Evolutionary conservation across 2,329 filamentous ascomycete genomes (phyloP).

Genomic region (Claviceps pazoutovae): DNA sequence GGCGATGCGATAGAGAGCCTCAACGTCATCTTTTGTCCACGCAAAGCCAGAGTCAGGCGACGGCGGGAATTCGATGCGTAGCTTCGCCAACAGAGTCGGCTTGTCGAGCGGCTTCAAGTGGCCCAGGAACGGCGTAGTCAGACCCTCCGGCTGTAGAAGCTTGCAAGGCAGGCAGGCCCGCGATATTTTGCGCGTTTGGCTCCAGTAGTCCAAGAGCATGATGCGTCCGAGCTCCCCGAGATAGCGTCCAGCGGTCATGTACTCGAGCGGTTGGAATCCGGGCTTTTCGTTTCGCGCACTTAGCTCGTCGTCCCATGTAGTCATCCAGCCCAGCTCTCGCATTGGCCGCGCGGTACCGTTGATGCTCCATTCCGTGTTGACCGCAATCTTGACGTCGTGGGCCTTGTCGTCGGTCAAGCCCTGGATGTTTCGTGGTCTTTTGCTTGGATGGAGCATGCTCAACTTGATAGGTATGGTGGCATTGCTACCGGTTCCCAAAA

Average conservation of each 20-base stretch:
- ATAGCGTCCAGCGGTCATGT: conserved; percentile 70
- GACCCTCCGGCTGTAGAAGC: conserved; percentile 43
- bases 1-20: conserved; percentile 50
- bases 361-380: conserved; percentile 80
- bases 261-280: conserved; percentile 71
- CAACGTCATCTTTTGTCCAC: conserved; percentile 49
- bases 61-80: conserved; percentile 38
- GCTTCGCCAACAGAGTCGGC: conserved; percentile 29
- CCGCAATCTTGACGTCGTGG: conserved; percentile 50
- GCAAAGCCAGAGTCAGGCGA: conserved; percentile 31
- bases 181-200: conserved; percentile 24
- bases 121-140: conserved; percentile 61
- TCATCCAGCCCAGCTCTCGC: conserved; percentile 48
- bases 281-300: conserved; percentile 54
- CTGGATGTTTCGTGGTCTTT: conserved; percentile 37
- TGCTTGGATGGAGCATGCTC: conserved; percentile 46
- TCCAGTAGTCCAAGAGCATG: conserved; percentile 53
- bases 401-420: conserved; percentile 30
- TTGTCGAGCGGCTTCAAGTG: conserved; percentile 45
- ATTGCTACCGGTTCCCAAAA: conserved; percentile 71
- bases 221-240: conserved; percentile 63
- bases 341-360: conserved; percentile 59
- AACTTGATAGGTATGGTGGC: conserved; percentile 62
- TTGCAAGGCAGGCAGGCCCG: conserved; percentile 36
- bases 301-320: conserved; percentile 54